A percentile compares a stretch with the other conserved stretches of the same genome.
These are phyloP conservation scores for Mycosphaerella sp. DNA, from an alignment of 2,329 filamentous ascomycete genomes.

Conservation along the genomic window DNA sequence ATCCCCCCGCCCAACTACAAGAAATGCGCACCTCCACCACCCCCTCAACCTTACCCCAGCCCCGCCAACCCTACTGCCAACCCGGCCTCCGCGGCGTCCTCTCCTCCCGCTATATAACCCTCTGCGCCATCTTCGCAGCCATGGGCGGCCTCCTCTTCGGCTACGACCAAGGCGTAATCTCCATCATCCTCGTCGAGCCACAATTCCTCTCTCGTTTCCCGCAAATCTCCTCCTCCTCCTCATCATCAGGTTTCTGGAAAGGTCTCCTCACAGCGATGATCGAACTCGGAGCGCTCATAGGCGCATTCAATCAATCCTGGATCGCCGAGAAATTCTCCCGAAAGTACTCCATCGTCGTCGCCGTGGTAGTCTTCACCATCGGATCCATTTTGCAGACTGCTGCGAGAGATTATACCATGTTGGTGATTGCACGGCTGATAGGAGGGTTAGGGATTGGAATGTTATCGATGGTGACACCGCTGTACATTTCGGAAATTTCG, in stretches of 20 bases:
- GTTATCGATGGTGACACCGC: conserved; percentile 34
- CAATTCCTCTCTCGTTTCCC: conserved; percentile 41
- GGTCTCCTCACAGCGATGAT: conserved; percentile 44
- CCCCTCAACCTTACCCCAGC: background rate
- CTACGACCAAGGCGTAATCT: conserved; percentile 39
- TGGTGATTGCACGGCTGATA: conserved; percentile 31
- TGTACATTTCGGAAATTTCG: conserved; percentile 79
- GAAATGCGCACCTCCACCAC: background rate
- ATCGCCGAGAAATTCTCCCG: conserved; percentile 41
- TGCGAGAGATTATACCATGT: conserved; percentile 29
- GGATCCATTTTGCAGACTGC: conserved; percentile 40
- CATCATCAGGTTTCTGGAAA: conserved; percentile 60
- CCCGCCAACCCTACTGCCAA: conserved; percentile 24
- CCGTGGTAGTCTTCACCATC: conserved; percentile 39
- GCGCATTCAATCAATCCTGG: conserved; percentile 30
- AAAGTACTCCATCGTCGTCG: conserved; percentile 40
- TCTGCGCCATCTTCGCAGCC: conserved; percentile 46
- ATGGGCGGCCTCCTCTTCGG: conserved; percentile 39
- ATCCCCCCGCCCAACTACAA: conserved; percentile 1
- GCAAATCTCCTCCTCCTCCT: conserved; percentile 36
- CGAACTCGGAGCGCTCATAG: conserved; percentile 38
- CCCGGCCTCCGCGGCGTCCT: conserved; percentile 43
- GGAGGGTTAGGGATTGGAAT: conserved; percentile 33
- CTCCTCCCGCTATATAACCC: conserved; percentile 45
- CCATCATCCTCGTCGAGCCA: conserved; percentile 42